Conservation (phyloP, 2,329 filamentous ascomycete genomes). For the Colletotrichum sp. region DNA sequence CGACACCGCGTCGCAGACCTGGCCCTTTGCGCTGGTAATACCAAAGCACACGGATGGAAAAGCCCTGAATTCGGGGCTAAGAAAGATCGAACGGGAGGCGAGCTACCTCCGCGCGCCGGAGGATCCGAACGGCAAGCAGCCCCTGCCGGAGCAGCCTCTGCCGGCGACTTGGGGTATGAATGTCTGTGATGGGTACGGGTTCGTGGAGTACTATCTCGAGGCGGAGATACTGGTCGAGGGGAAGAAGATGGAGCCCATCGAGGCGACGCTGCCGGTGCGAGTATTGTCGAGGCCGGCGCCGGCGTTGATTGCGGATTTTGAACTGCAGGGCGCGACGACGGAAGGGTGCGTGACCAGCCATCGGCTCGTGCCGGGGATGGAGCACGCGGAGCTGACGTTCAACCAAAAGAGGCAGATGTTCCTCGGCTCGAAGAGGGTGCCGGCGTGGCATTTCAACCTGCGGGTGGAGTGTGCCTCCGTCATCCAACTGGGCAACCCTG, state of each 20-base stretch:
- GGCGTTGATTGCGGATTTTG: background rate
- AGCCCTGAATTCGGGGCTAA: background rate
- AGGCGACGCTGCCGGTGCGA: background rate
- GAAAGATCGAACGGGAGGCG: background rate
- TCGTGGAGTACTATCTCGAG: background rate
- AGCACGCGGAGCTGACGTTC: background rate
- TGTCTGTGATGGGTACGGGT: background rate
- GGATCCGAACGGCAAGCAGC: background rate
- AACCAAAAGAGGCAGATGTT: background rate
- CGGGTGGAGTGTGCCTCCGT: background rate
- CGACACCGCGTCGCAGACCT: background rate
- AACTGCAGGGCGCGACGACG: background rate
- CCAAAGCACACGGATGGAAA: background rate
- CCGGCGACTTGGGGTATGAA: background rate
- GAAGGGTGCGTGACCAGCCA: background rate
- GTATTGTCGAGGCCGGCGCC: background rate
- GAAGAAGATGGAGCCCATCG: background rate
- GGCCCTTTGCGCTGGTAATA: background rate
- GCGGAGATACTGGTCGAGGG: background rate
- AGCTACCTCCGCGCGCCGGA: background rate
- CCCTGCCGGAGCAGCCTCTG: background rate
- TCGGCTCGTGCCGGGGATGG: background rate
- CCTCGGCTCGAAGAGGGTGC: background rate
- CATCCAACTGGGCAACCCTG: background rate
- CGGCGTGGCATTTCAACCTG: background rate